Conservation (phyloP, 164 flowering plant species). For the Aristolochia californica region DNA sequence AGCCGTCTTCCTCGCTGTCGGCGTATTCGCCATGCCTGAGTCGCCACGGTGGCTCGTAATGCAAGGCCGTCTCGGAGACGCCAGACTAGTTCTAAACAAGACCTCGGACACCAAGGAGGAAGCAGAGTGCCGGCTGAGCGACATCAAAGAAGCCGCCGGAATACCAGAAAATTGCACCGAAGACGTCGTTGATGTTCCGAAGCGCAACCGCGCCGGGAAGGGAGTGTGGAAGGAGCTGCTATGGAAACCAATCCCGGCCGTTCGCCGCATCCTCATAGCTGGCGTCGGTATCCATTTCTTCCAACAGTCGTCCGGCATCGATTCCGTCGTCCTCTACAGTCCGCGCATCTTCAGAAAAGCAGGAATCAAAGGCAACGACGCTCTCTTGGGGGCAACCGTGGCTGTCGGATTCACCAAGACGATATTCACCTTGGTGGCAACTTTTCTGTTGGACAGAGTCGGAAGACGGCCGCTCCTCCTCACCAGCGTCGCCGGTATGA, state of each 20-base stretch:
- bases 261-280: constrained; percentile 12
- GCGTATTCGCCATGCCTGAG: constrained; percentile 56
- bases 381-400: constrained; percentile 23
- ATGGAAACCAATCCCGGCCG: constrained; percentile 7
- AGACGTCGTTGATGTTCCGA: constrained; percentile 23
- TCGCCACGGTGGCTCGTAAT: constrained; percentile 74
- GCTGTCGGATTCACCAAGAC: constrained; percentile 27
- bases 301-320: constrained; percentile 12
- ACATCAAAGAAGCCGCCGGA: constrained; percentile 56
- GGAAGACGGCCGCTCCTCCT: constrained; percentile 20
- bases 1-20: constrained; percentile 30
- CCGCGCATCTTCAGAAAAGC: constrained; percentile 5
- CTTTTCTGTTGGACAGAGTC: constrained; percentile 18
- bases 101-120: constrained; percentile 46
- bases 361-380: constrained; percentile 10
- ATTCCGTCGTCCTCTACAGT: constrained; percentile 13
- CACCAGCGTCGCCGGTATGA: constrained; percentile 20
- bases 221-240: constrained; percentile 16
- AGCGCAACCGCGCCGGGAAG: constrained; percentile 2
- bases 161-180: constrained; percentile 31
- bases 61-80: constrained; percentile 62
- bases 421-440: constrained; percentile 19
- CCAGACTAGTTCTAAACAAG: constrained; percentile 34
- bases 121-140: constrained; percentile 32
- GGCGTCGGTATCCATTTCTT: constrained; percentile 14